Evolutionary conservation across 306 rosid genomes (phyloP), one percentile per base, ranked within the genome.

Genomic region (Castanea mollissima): DNA sequence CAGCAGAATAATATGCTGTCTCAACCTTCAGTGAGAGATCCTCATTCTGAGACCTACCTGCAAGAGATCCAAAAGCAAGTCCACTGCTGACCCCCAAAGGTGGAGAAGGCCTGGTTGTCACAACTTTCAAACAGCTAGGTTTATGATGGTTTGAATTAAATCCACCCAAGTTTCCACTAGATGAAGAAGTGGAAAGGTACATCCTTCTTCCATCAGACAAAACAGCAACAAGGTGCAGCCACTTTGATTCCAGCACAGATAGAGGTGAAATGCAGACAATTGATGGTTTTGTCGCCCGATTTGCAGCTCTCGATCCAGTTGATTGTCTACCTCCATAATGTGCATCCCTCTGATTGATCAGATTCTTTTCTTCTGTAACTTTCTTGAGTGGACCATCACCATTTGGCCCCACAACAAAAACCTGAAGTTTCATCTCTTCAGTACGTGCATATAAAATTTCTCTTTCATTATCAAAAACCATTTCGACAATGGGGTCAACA

Each of bases 381-480:
- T 95, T 95, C 92, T 91, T 95, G 76, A 95, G 82, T 35, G 93
- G 83, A 11, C 98, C 97, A 59, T 93, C 97, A 81, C 95, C 97
- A 92, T 82, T 85, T 76, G 92, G 80, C 75, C 92, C 97, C 57
- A 91, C 81, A 81, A 85, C 80, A 89, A 86, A 95, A 79, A 86
- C 98, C 88, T 95, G 99, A 78, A 93, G 92, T 82, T 93, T 95
- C 98, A 93, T 95, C 77, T 93, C 98, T 84, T 95, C 98, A 75
- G 97, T 93, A 73, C 97, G 86, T 52, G 94, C 89, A 74, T 91
- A 95, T 85, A 95, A 76, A 78, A 95, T 89, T 84, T 84, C 90
- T 84, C 99, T 89, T 90, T 95, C 99, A 71, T 89, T 90, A 85
- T 95, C 99, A 80, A 88, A 86, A 82, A 87, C 95, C 97, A 95